Evolutionary conservation across 345 rosid species (phyloP), one percentile per base, ranked within the genome.

Genomic region (Camelina neglecta): DNA sequence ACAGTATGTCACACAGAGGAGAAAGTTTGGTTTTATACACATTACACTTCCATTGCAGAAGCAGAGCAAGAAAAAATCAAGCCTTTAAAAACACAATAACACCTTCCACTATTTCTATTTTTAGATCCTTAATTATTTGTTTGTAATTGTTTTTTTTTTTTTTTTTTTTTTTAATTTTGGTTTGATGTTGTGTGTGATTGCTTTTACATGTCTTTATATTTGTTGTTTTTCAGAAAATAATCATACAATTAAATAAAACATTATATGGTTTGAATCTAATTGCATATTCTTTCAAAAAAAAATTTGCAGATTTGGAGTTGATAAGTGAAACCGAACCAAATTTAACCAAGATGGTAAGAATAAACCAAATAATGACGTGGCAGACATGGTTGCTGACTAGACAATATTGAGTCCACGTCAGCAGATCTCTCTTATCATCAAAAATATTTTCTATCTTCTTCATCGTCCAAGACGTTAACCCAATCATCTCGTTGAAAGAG

Each of bases 21-120:
- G 94, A 79, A 91, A 88, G 83, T 91, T 89, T 45, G 93, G 98
- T 3, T 91, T 93, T 78, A 91, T 93, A 60, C 98, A 89, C 70
- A 91, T 89, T 31, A 86, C 97, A 1, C 83, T 93, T 71, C 96
- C 98, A 8, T 69, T 86, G 86, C 69, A 88, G 21, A 93, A 83
- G 72, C 93, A 84, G 71, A 85, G 82, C 72, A 88, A 90, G 90
- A 93, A 89, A 89, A 86, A 76, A 44, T 39, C 63, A 70, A 84
- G 72, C 72, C 71, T 79, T 74, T 81, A 47, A 83, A 74, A 1
- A 49, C 18, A 45, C 47, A 18, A 60, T 20, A 68, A 54, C 10
- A n/a, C 9, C 2, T 69, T 69, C 59, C 23, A 44, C 35, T 53
- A 53, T 16, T 23, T 53, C 2, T 69, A 11, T 23, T 48, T 29